Base-by-base conservation (phyloP, 2,329 filamentous ascomycete genomes). In the Aspergillus aculeatus region DNA sequence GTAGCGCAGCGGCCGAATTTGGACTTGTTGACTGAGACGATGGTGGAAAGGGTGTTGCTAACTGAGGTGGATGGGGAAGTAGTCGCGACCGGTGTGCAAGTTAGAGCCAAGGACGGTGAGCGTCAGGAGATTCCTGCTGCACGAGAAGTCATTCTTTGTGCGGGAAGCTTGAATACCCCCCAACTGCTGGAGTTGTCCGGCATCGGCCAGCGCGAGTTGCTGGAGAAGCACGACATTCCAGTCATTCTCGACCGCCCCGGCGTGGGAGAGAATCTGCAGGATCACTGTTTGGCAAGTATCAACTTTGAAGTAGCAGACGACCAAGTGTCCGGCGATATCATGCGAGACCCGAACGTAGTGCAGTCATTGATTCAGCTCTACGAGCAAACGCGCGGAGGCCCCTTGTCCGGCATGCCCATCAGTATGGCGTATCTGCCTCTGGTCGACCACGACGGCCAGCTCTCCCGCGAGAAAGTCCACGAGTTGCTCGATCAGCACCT, bases 181-280 rank as follows among this genome's bases (percentile, higher is more conserved):
- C 84, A 83, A 71, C 74, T 86, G 10, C 81, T 84, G 10, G 85
- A 89, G 64, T 75, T 87, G 2, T 87, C 85, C 0, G 86, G 86
- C 0, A 79, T 89, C 35, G 86, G 87, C 3, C 74, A 77, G 48
- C 71, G 76, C 3, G 69, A 76, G 1, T 66, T 82, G 16, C 73
- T 84, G 7, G 61, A 73, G 4, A 68, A 68, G 2, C 76, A 76
- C 6, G 74, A 74, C 1, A 76, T 84, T n/a, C 68, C 76, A 4
- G 71, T 77, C 12, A 74, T 78, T 49, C 70, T 84, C 19, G 71
- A 77, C 41, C 79, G 78, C 47, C 74, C 77, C 1, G 75, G 73
- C 5, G 80, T 84, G 4, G 82, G 82, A 9, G 78, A 78, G 52
- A 83, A 83, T 60, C 75, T 83, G 50, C 82, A 84, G 63, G 81